Evolutionary conservation across 2,329 filamentous ascomycete species (phyloP).

Genomic region (Neoarthrinium moseri): DNA sequence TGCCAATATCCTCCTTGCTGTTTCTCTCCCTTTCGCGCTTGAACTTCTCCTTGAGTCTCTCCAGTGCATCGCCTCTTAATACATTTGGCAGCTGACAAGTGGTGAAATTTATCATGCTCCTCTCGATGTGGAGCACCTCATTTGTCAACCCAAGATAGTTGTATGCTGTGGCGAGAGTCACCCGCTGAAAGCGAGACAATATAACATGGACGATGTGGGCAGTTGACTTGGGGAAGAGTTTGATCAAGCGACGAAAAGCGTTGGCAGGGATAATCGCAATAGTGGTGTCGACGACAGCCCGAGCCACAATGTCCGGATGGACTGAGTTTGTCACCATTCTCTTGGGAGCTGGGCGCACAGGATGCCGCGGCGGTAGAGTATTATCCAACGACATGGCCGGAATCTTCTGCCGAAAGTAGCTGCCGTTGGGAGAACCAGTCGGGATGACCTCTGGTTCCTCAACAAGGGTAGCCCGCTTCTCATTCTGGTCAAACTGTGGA

Average conservation of each 20-base stretch:
- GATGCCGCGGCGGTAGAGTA: constrained; percentile 23
- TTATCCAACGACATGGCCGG: constrained; percentile 74
- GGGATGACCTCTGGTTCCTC: constrained; percentile 25
- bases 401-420: constrained; percentile 57
- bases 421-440: constrained; percentile 26
- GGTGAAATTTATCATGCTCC: constrained; percentile 90
- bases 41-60: constrained; percentile 91
- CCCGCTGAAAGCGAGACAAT: constrained; percentile 86
- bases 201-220: constrained; percentile 98
- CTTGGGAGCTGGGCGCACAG: constrained; percentile 40
- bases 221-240: constrained; percentile 93
- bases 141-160: constrained; percentile 89
- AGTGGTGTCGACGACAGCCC: constrained; percentile 93
- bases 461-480: constrained; percentile 15
- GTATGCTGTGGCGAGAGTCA: constrained; percentile 92
- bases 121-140: constrained; percentile 90
- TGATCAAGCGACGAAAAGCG: constrained; percentile 87
- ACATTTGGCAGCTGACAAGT: constrained; percentile 89
- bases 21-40: constrained; percentile 78
- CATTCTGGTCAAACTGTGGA: constrained; percentile 21
- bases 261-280: constrained; percentile 98
- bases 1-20: constrained; percentile 76
- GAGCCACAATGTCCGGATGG: constrained; percentile 95
- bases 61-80: constrained; percentile 77
- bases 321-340: constrained; percentile 67